Evolutionary conservation across 2,329 filamentous ascomycete species (phyloP), one percentile per base, ranked within the genome.

Genomic region (Fusarium sp.): DNA sequence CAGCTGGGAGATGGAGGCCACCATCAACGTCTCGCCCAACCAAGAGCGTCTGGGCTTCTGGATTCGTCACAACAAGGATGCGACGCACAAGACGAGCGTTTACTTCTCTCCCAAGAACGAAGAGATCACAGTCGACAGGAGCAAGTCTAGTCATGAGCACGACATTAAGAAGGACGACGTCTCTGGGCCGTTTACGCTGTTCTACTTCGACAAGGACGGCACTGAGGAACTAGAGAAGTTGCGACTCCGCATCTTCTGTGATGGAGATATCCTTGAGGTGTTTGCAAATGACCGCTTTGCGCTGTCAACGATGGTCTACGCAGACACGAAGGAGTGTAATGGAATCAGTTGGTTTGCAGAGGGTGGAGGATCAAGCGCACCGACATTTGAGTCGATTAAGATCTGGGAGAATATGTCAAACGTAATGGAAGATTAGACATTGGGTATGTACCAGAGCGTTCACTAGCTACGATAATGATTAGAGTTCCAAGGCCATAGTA

Each of bases 111-210:
- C 80, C 6, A 27, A 53, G 5, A 74, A 66, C 4, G 84, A 86
- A 61, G 80, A 76, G 10, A 80, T 86, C 30, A 76, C 71, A 1
- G 79, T 86, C 28, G 76, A 83, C 50, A 76, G 82, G 36, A 73
- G 78, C 10, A 61, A 72, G 0, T 82, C 81, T 1, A 78, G 62
- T 16, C 40, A 48, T 10, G 73, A 81, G 23, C 28, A 65, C 0
- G 75, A 77, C 11, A 78, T 84, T 15, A 78, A 81, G 34, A 82
- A 83, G 28, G 70, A 70, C 4, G 41, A 67, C 1, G 77, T 81
- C 46, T 68, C 70, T 39, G 83, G 82, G 0, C 83, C 85, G 0
- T 84, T 86, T 58, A 87, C 85, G 0, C 78, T 87, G 0, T 86
- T 87, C 70, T 65, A 64, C 16, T 47, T 48, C 0, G 54, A 72